Evolutionary conservation across 805 yeast species (phyloP).

Genomic region (Cyberlindnera bimundalis): DNA sequence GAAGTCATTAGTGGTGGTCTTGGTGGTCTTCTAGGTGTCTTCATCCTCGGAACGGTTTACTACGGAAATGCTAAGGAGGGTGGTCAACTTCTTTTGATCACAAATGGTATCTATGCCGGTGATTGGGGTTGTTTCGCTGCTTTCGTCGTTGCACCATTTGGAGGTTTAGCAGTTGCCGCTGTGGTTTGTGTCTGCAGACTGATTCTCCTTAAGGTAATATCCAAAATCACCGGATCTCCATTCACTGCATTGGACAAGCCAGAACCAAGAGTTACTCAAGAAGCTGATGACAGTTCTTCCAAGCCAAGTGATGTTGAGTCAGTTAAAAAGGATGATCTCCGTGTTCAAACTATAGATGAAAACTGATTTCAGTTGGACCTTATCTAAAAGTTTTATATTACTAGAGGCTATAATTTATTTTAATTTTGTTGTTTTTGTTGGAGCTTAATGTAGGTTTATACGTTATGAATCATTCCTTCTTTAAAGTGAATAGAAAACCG

Average conservation of each 20-base stretch:
- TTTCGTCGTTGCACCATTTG: constrained; percentile 85
- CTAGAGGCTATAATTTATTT: too few relatives aligned
- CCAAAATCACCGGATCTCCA: constrained; percentile 19
- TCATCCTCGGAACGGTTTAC: constrained; percentile 80
- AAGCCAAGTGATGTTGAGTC: constrained; percentile 11
- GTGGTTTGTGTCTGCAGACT: constrained; percentile 49
- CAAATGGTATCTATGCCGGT: constrained; percentile 73
- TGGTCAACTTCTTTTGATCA: constrained; percentile 66
- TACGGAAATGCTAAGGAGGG: constrained; percentile 72
- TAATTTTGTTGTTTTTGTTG: too few relatives aligned
- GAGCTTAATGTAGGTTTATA: too few relatives aligned
- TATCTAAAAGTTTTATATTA: too few relatives aligned
- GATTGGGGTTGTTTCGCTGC: constrained; percentile 98
- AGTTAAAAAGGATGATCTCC: neutral
- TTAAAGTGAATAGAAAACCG: too few relatives aligned
- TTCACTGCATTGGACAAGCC: constrained; percentile 34
- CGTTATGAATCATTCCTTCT: too few relatives aligned
- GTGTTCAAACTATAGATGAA: neutral
- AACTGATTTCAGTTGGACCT: neutral
- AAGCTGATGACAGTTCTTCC: neutral
- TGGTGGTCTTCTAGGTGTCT: constrained; percentile 77
- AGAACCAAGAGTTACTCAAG: neutral
- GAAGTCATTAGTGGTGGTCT: constrained; percentile 83
- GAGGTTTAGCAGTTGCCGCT: constrained; percentile 61
- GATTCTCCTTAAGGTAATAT: constrained; percentile 24